Percentiles rank a stretch among this genome's conserved stretches.
These are phyloP conservation scores for Perkinsus marinus DNA, from an alignment of 169 alveolate species.

Conservation along the genomic window DNA sequence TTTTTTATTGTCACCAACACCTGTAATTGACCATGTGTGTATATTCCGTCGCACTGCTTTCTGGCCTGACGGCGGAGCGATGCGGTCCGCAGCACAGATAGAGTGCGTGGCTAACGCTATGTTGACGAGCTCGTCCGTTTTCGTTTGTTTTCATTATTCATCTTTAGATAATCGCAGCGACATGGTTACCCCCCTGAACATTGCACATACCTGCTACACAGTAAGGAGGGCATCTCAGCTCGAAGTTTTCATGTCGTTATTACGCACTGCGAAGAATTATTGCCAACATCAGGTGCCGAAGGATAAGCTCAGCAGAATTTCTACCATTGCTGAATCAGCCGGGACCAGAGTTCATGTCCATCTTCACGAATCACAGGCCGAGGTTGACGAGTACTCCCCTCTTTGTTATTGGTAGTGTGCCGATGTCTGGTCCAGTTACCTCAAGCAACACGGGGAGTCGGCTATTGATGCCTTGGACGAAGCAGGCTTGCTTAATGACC, in stretches of 20 bases:
- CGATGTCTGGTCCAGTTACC: neutral
- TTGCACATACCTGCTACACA: neutral
- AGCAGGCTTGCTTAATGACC: constrained; percentile 1
- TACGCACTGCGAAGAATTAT: neutral
- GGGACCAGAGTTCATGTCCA: neutral
- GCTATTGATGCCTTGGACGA: neutral
- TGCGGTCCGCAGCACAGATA: no score
- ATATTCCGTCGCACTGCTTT: no score
- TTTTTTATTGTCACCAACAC: no score
- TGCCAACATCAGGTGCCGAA: neutral
- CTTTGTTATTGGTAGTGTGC: neutral
- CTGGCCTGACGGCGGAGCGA: no score
- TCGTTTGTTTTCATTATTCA: neutral
- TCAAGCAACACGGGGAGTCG: neutral
- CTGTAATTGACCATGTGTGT: no score
- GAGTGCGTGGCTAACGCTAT: no score
- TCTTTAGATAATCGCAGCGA: neutral
- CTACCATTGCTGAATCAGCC: neutral
- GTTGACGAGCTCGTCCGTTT: neutral
- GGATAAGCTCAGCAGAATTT: neutral
- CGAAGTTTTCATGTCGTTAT: no score
- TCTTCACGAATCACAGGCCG: constrained; percentile 1
- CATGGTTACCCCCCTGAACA: neutral
- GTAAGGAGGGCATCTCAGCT: neutral
- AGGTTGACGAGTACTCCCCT: neutral